These are phyloP conservation scores for Pseudopithomyces maydicus DNA, from an alignment of 2,329 filamentous ascomycete species.

Conservation along the genomic window DNA sequence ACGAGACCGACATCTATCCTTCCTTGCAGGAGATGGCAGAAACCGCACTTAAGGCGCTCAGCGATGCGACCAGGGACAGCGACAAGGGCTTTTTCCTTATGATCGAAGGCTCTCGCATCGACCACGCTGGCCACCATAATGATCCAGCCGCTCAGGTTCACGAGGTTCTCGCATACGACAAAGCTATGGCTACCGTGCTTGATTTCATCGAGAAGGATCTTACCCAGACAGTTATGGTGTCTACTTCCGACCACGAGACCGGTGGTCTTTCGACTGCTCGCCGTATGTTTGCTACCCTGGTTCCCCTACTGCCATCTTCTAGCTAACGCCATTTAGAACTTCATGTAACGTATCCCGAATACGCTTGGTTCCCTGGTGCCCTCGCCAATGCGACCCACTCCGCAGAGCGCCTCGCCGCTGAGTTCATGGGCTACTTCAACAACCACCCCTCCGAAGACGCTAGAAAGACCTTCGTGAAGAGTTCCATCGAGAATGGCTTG, in stretches of 20 bases:
- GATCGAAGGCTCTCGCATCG: slow-evolving; percentile 96
- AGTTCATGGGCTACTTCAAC: slow-evolving; percentile 66
- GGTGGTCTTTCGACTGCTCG: slow-evolving; percentile 83
- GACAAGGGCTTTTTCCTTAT: slow-evolving; percentile 98
- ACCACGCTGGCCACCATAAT: slow-evolving; percentile 79
- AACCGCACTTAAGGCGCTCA: slow-evolving; percentile 79
- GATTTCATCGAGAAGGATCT: slow-evolving; percentile 80
- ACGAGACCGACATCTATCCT: slow-evolving; percentile 79
- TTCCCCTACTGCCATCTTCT: not conserved
- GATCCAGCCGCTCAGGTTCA: slow-evolving; percentile 64
- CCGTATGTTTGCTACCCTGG: slow-evolving; percentile 57
- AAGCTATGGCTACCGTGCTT: slow-evolving; percentile 78
- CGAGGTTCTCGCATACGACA: slow-evolving; percentile 95
- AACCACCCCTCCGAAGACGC: slow-evolving; percentile 36
- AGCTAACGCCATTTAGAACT: slow-evolving; percentile 53
- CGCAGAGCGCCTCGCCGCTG: slow-evolving; percentile 69
- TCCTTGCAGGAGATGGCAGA: slow-evolving; percentile 89
- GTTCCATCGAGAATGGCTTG: slow-evolving; percentile 71
- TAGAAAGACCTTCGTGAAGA: slow-evolving; percentile 65
- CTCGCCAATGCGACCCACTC: slow-evolving; percentile 80
- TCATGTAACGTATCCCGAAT: slow-evolving; percentile 66
- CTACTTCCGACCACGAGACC: slow-evolving; percentile 95
- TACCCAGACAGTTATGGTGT: slow-evolving; percentile 79
- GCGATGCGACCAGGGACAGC: slow-evolving; percentile 77
- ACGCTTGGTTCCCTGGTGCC: slow-evolving; percentile 80